Conservation (phyloP, 169 alveolate species). For the Sarcocystis neurona region DNA sequence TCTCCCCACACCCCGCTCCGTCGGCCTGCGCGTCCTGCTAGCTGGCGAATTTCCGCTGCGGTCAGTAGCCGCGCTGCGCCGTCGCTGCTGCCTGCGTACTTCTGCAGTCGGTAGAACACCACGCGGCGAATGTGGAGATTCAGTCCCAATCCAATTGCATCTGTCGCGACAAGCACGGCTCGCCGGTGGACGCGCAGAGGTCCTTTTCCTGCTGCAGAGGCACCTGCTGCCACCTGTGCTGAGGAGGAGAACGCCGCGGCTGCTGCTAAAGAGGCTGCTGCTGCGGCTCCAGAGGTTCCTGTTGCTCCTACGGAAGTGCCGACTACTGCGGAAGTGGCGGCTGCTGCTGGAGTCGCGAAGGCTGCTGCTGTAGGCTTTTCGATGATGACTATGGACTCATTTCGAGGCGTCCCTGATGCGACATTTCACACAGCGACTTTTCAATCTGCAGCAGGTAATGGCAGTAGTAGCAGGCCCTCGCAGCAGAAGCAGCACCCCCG, state of each 20-base stretch:
- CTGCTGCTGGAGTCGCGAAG: slow-evolving; percentile 11
- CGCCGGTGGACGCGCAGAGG: slow-evolving; percentile 47
- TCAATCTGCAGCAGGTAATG: too few relatives aligned
- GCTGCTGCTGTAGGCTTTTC: background rate
- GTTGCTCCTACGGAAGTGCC: background rate
- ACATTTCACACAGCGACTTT: too few relatives aligned
- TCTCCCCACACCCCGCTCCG: slow-evolving; percentile 63
- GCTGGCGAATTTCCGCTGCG: slow-evolving; percentile 83
- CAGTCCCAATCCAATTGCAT: slow-evolving; percentile 94
- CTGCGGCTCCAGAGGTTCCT: background rate
- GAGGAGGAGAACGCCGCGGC: too few relatives aligned
- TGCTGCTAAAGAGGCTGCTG: background rate
- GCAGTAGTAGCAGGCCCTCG: too few relatives aligned
- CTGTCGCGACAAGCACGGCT: slow-evolving; percentile 86
- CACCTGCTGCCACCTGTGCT: too few relatives aligned
- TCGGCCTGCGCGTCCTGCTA: slow-evolving; percentile 94
- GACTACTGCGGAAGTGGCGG: background rate
- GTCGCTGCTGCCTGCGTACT: slow-evolving; percentile 75
- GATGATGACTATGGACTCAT: too few relatives aligned
- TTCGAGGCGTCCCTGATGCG: too few relatives aligned
- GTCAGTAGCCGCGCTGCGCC: slow-evolving; percentile 67
- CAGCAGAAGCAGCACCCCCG: too few relatives aligned
- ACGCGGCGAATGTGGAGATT: slow-evolving; percentile 86
- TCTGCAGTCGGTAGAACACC: slow-evolving; percentile 80
- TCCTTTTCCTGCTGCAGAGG: too few relatives aligned